phyloP scores from a whole-genome alignment of 2,329 filamentous ascomycete species.

The Dendrostoma leiphaemia region DNA sequence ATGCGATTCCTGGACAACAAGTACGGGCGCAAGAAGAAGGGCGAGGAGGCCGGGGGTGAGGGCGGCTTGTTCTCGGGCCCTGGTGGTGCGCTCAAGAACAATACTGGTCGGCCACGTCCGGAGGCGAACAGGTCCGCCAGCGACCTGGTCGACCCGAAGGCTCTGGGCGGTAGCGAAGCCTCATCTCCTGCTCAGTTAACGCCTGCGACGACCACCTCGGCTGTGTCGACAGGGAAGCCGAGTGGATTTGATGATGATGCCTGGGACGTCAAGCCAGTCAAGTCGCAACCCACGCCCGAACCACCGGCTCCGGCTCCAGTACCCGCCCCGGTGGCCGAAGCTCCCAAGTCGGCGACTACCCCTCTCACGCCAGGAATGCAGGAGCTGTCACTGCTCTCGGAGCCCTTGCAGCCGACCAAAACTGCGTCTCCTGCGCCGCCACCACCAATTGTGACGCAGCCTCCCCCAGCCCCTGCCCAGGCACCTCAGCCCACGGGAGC shows the following conservation, averaged over 20 bases:
- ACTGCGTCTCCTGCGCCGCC: conserved; percentile 31
- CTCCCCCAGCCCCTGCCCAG: conserved; percentile 34
- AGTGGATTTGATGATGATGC: conserved; percentile 91
- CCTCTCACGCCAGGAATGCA: conserved; percentile 65
- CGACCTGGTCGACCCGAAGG: conserved; percentile 84
- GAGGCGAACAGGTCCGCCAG: conserved; percentile 82
- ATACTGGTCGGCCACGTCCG: conserved; percentile 88
- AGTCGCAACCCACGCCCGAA: conserved; percentile 40
- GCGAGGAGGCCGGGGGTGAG: conserved; percentile 44
- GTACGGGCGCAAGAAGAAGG: conserved; percentile 65
- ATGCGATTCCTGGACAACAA: conserved; percentile 86
- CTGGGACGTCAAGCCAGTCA: conserved; percentile 89
- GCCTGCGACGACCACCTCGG: conserved; percentile 21
- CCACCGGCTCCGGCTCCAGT: conserved; percentile 35
- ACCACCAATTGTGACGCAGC: conserved; percentile 32
- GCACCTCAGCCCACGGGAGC: conserved; percentile 50
- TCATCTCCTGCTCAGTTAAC: conserved; percentile 29
- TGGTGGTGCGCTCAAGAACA: conserved; percentile 87
- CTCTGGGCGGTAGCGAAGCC: conserved; percentile 60
- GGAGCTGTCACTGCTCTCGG: conserved; percentile 52
- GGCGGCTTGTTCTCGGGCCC: conserved; percentile 86
- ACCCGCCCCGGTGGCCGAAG: conserved; percentile 33
- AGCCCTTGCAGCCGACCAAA: conserved; percentile 53
- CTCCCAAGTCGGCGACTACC: conserved; percentile 38
- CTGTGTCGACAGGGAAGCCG: conserved; percentile 22